Evolutionary conservation across 108 stramenopile genomes (phyloP).

Genomic region (Cyclostephanos invisitatus): DNA sequence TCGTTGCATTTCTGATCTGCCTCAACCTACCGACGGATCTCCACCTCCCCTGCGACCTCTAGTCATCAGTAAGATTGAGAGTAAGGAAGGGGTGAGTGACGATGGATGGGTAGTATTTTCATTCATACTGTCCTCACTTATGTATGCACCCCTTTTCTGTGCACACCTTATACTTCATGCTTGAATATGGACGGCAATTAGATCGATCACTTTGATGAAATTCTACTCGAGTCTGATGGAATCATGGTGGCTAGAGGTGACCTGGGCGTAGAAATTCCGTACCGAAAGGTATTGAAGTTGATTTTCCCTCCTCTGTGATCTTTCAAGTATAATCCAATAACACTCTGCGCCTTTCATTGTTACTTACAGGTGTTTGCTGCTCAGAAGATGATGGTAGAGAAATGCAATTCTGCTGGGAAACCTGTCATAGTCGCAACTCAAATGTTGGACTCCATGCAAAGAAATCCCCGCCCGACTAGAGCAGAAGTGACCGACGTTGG

Average conservation of each 20-base stretch:
- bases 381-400: slow-evolving; percentile 90
- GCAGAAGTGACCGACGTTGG: slow-evolving; percentile 93
- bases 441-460: slow-evolving; percentile 91
- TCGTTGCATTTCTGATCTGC: slow-evolving; percentile 58
- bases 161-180: too few relatives aligned
- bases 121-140: neutral
- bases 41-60: slow-evolving; percentile 55
- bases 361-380: slow-evolving; percentile 70
- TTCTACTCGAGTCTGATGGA: slow-evolving; percentile 76
- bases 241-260: slow-evolving; percentile 91
- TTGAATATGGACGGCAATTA: neutral
- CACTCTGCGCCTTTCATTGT: neutral
- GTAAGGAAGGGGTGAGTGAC: slow-evolving; percentile 70
- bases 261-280: slow-evolving; percentile 87
- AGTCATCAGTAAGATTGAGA: slow-evolving; percentile 92
- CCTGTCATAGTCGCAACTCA: slow-evolving; percentile 69
- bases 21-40: slow-evolving; percentile 30
- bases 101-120: neutral
- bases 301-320: neutral
- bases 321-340: neutral
- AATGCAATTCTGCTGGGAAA: slow-evolving; percentile 74
- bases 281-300: slow-evolving; percentile 44
- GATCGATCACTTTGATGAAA: slow-evolving; percentile 76
- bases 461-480: slow-evolving; percentile 88
- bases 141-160: neutral